Evolutionary conservation across 2,329 filamentous ascomycete species (phyloP).

Genomic region (Exutisphaerella laricina): DNA sequence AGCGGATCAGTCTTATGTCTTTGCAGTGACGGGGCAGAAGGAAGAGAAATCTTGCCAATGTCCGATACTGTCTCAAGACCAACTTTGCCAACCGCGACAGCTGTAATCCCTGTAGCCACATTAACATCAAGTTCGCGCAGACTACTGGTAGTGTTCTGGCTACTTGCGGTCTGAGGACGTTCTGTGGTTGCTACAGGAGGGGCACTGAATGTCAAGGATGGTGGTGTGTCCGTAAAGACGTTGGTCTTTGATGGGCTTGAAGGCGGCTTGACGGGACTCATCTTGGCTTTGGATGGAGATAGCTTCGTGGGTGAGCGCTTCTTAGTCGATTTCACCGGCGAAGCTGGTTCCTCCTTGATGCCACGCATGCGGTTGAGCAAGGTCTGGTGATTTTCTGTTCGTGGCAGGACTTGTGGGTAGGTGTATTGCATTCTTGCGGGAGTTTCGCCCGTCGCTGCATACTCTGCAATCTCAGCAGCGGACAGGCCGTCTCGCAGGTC

Average conservation of each 20-base stretch:
- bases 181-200: conserved; percentile 23
- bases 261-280: conserved; percentile 27
- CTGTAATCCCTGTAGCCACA: conserved; percentile 21
- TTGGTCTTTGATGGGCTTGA: conserved; percentile 30
- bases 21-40: no score
- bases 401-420: conserved; percentile 73
- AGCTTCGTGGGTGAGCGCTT: conserved; percentile 30
- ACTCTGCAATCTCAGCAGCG: conserved; percentile 65
- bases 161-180: conserved; percentile 27
- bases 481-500: conserved; percentile 66
- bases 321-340: conserved; percentile 32
- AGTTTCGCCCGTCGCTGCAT: conserved; percentile 77
- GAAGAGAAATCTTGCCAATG: conserved; percentile 30
- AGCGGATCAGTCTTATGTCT: conserved; percentile 37
- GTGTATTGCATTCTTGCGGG: conserved; percentile 75
- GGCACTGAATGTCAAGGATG: conserved; percentile 16
- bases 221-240: conserved; percentile 32
- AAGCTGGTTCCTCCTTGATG: conserved; percentile 28
- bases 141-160: conserved; percentile 27
- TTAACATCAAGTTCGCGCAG: conserved; percentile 48
- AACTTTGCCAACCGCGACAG: conserved; percentile 20
- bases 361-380: conserved; percentile 50
- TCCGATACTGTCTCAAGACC: conserved; percentile 29
- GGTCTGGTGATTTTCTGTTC: conserved; percentile 60
- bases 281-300: conserved; percentile 21